Evolutionary conservation across 1,284 basidiomycete species (phyloP).

Genomic region (Marasmius tenuissimus): DNA sequence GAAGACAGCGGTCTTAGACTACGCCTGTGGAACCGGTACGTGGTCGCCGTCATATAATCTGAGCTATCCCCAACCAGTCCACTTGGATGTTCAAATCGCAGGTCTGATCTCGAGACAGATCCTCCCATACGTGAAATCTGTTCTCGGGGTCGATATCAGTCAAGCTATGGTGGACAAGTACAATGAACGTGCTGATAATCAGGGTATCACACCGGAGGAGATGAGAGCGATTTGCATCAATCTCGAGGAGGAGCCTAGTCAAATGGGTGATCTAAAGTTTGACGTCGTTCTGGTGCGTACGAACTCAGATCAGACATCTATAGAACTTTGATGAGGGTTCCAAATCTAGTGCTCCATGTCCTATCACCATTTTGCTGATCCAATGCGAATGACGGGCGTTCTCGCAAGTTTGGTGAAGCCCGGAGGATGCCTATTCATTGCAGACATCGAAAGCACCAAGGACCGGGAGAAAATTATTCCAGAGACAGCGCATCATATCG

Average conservation of each 20-base stretch:
- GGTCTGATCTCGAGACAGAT: slow-evolving; percentile 59
- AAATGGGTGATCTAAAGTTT: slow-evolving; percentile 54
- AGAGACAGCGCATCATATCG: slow-evolving; percentile 13
- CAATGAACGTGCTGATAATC: slow-evolving; percentile 53
- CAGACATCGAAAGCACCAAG: slow-evolving; percentile 42
- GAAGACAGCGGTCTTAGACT: slow-evolving; percentile 62
- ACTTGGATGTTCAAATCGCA: slow-evolving; percentile 22
- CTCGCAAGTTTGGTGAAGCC: slow-evolving; percentile 61
- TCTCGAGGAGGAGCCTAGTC: slow-evolving; percentile 42
- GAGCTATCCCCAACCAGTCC: neutral
- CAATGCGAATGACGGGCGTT: slow-evolving; percentile 41
- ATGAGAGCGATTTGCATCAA: slow-evolving; percentile 59
- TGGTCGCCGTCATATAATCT: neutral
- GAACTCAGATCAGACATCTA: neutral
- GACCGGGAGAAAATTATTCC: slow-evolving; percentile 23
- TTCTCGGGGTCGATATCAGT: slow-evolving; percentile 74
- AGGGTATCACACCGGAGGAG: slow-evolving; percentile 56
- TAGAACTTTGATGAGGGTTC: neutral
- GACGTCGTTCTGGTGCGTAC: slow-evolving; percentile 57
- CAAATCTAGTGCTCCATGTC: slow-evolving; percentile 56
- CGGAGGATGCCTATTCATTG: slow-evolving; percentile 58
- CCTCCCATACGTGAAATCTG: slow-evolving; percentile 50
- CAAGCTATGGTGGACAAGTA: slow-evolving; percentile 63
- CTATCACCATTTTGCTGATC: slow-evolving; percentile 65
- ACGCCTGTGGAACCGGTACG: slow-evolving; percentile 68